Percentiles rank a stretch among this genome's conserved stretches.
Evolutionary conservation across 2,329 filamentous ascomycete genomes (phyloP).

Genomic region (Sporothrix brasiliensis): DNA sequence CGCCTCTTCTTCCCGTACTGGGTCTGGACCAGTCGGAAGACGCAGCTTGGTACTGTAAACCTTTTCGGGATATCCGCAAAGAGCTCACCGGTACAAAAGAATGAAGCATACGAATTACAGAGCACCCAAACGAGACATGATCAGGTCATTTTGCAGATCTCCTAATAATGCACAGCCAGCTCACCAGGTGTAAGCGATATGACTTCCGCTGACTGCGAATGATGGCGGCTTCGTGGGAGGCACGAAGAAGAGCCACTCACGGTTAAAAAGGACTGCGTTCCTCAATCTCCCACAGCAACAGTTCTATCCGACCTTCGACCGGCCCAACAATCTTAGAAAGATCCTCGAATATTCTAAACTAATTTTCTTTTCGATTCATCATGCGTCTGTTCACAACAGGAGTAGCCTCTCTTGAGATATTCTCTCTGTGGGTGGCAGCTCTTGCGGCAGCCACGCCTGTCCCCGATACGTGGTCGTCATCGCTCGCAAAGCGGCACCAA

Average conservation of each 20-base stretch:
- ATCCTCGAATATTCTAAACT: no score
- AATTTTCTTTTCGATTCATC: not conserved
- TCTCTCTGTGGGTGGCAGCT: not conserved
- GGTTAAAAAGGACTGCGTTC: not conserved
- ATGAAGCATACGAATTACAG: not conserved
- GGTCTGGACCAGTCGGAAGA: slow-evolving; percentile 8
- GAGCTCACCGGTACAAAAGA: not conserved
- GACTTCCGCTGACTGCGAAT: not conserved
- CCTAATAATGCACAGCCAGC: not conserved
- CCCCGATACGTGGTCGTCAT: not conserved
- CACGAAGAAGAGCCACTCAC: not conserved
- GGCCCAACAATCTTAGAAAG: no score
- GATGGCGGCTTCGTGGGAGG: slow-evolving; percentile 8
- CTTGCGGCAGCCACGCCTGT: not conserved
- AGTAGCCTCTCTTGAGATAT: not conserved
- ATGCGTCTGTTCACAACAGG: not conserved
- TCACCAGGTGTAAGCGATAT: not conserved
- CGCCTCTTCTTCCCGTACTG: not conserved
- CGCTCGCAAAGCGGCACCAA: slow-evolving; percentile 11
- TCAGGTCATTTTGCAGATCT: not conserved
- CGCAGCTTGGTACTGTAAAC: not conserved
- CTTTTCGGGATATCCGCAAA: not conserved
- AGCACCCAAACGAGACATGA: not conserved
- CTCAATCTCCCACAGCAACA: not conserved
- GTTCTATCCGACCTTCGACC: not conserved